Percentiles rank a stretch among this genome's conserved stretches.
Conservation (phyloP, 1,284 basidiomycete genomes). For the Cryptococcus sp. region DNA sequence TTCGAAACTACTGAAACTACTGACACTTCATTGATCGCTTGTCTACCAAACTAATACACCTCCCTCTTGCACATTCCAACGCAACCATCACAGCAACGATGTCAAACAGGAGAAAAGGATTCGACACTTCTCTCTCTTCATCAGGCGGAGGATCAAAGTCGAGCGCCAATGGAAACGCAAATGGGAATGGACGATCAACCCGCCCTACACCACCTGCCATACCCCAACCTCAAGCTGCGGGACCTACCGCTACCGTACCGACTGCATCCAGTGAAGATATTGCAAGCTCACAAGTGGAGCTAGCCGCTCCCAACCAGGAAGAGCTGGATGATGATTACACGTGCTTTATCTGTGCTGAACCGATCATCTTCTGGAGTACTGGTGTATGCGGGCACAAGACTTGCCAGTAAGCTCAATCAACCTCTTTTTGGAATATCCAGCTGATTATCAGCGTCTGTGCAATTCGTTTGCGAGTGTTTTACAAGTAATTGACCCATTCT, state of each 20-base stretch:
- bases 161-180: not conserved
- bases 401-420: constrained; percentile 40
- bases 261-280: constrained; percentile 10
- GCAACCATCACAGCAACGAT: too few species aligned
- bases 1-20: too few species aligned
- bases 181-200: not conserved
- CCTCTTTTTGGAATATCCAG: constrained; percentile 6
- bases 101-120: constrained; percentile 30
- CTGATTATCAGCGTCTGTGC: constrained; percentile 63
- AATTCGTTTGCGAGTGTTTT: constrained; percentile 82
- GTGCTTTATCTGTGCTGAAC: constrained; percentile 96
- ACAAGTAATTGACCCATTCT: constrained; percentile 57
- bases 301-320: constrained; percentile 3
- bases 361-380: constrained; percentile 82
- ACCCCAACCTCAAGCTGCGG: constrained; percentile 16
- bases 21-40: too few species aligned
- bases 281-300: not conserved
- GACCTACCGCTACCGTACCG: constrained; percentile 17
- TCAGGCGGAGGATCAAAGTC: not conserved
- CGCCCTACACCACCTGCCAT: constrained; percentile 10
- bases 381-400: constrained; percentile 79
- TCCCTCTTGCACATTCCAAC: too few species aligned
- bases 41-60: too few species aligned
- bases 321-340: constrained; percentile 52
- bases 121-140: constrained; percentile 26